Base-by-base conservation (phyloP, 2,329 filamentous ascomycete species). In the Arachnomyces sp. region DNA sequence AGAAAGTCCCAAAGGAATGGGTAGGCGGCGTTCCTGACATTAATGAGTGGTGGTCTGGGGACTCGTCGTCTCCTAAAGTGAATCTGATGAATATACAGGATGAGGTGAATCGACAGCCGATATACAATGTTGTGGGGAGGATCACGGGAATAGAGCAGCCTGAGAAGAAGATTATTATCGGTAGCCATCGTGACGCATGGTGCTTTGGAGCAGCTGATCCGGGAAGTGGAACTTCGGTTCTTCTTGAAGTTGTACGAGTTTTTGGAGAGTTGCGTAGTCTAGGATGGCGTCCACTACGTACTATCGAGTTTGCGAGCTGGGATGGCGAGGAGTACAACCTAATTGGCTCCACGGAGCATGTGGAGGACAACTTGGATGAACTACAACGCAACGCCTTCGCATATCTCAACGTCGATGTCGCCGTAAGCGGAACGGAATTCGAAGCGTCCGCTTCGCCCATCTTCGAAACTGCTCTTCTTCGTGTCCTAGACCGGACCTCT, bases 301-400 rank as follows among this genome's bases (percentile, higher is more conserved):
- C 87, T 3, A 94, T 98, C 48, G 85, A 94, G 60, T 96, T 98
- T 61, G 88, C 89, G 56, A 95, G 86, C 28, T 98, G 92, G 92
- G 92, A 98, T 60, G 92, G 78, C 3, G 83, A 83, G 51, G 87
- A 90, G 62, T 96, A 95, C 68, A 95, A 95, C 62, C 69, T 92
- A 34, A 85, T 95, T 43, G 92, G 92, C 7, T 94, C 87, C 8
- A 96, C 92, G 2, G 92, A 98, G 61, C 90, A 84, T 54, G 92
- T 98, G 34, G 92, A 98, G 65, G 82, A 84, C 34, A 82, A 90
- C 50, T 71, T 87, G 18, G 80, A 89, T 0, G 61, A 68, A 3
- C 72, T 98, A 5, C 82, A 86, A 31, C 68, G 75, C 13, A 75
- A 92, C 52, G 90, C 78, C 0, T 79, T 86, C 47, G 89, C 85